Evolutionary conservation across 2,329 filamentous ascomycete species (phyloP), one percentile per base, ranked within the genome.

Genomic region (Cytospora mali): DNA sequence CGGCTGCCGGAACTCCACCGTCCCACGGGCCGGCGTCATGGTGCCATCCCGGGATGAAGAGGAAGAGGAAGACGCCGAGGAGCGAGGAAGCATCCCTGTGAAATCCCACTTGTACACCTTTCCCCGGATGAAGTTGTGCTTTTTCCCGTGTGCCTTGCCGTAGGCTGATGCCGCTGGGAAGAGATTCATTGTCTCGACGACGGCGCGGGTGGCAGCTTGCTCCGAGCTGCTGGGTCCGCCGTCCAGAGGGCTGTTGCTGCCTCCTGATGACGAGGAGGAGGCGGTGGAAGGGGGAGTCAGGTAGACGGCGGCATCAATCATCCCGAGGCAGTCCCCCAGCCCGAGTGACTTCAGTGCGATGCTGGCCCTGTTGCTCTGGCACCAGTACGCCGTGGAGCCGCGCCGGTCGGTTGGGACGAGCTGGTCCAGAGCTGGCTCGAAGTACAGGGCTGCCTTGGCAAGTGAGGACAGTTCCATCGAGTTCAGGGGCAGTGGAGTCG

Each of bases 91-190:
- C 49, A 76, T 68, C 1, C 71, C 70, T 0, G 71, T 68, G 57
- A 77, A 73, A 55, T 77, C 72, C 76, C 76, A 78, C 70, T 77
- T 77, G 67, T 75, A 78, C 31, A 75, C 72, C 59, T 76, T 76
- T 14, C 75, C 75, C 49, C 74, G 70, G 25, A 78, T 68, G 62
- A 76, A 77, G 58, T 75, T 71, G 42, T 68, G 64, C 52, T 69
- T 71, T 61, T 68, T 69, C 13, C 73, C 71, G 23, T 73, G 69
- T 7, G 71, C 69, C 1, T 66, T 67, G 25, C 74, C 75, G 54
- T 72, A 73, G 1, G 71, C 69, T 23, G 71, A 74, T 1, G 62
- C 58, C 11, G 71, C 69, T 0, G 74, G 69, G 55, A 73, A 71
- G 11, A 74, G 66, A 50, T 75, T 76, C 69, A 78, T 69, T 11